phyloP scores from a whole-genome alignment of 164 flowering plant species.

The Chimonanthus salicifolius region DNA sequence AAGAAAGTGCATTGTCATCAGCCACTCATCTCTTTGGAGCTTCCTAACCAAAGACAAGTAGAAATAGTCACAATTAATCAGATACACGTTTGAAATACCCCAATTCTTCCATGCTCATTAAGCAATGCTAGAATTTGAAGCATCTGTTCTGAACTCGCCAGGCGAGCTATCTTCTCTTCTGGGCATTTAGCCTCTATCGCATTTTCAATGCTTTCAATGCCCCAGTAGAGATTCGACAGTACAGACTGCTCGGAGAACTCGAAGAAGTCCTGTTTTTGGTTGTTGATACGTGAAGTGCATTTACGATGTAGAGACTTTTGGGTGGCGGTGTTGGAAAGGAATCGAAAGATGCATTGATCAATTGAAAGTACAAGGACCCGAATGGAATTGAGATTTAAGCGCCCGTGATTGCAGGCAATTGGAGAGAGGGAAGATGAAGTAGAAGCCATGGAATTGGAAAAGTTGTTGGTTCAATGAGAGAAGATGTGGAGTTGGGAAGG shows the following conservation, averaged over 20 bases:
- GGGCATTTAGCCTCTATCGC: constrained; percentile 30
- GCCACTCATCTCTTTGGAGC: constrained; percentile 60
- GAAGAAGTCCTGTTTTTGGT: constrained; percentile 39
- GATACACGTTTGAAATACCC: constrained; percentile 45
- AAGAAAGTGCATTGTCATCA: constrained; percentile 62
- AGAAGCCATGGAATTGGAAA: no score
- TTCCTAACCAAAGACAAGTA: constrained; percentile 53
- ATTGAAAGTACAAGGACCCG: constrained; percentile 31
- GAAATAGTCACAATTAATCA: constrained; percentile 56
- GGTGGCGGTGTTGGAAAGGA: constrained; percentile 25
- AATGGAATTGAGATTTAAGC: constrained; percentile 31
- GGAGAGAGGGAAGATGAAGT: no score
- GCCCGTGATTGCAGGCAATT: no score
- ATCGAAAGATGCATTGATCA: constrained; percentile 28
- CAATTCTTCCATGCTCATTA: constrained; percentile 50
- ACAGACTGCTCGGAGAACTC: constrained; percentile 62
- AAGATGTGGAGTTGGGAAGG: no score
- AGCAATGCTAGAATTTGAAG: constrained; percentile 72
- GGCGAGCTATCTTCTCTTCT: constrained; percentile 26
- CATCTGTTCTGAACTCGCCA: constrained; percentile 52
- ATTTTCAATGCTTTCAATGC: constrained; percentile 47
- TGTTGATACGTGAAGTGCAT: constrained; percentile 40
- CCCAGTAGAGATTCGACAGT: constrained; percentile 72
- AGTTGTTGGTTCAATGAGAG: no score
- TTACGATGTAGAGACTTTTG: constrained; percentile 31